Evolutionary conservation across 2,329 filamentous ascomycete genomes (phyloP).

Genomic region (Bimuria novae-zelandiae): DNA sequence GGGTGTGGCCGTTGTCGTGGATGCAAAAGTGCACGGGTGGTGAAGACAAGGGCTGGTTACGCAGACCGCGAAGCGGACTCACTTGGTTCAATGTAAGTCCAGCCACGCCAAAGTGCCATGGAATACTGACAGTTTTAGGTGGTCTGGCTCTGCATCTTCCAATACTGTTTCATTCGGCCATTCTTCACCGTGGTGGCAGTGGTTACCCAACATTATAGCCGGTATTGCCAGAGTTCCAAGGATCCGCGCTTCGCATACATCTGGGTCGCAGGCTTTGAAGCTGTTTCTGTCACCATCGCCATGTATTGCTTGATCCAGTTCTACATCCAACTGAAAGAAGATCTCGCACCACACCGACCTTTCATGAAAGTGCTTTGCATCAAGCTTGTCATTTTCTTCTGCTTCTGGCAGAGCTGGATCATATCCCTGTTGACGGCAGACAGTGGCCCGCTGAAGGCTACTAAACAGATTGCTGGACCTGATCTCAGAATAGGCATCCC

Average conservation of each 20-base stretch:
- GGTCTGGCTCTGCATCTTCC: slow-evolving; percentile 80
- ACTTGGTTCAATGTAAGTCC: slow-evolving; percentile 80
- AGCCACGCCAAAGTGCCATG: neutral
- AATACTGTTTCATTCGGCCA: slow-evolving; percentile 83
- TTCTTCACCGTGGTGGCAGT: slow-evolving; percentile 80
- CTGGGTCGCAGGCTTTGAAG: slow-evolving; percentile 78
- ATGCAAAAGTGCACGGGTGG: slow-evolving; percentile 73
- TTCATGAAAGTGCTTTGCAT: slow-evolving; percentile 84
- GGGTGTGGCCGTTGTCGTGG: slow-evolving; percentile 76
- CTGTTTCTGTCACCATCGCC: slow-evolving; percentile 73
- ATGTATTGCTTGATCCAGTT: slow-evolving; percentile 92
- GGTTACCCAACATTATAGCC: slow-evolving; percentile 67
- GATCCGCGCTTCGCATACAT: slow-evolving; percentile 80
- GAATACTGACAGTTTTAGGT: slow-evolving; percentile 54
- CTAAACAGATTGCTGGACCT: slow-evolving; percentile 66
- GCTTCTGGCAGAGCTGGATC: slow-evolving; percentile 75
- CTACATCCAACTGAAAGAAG: slow-evolving; percentile 74
- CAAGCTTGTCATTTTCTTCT: slow-evolving; percentile 89
- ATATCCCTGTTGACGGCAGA: slow-evolving; percentile 66
- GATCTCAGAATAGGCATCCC: slow-evolving; percentile 84
- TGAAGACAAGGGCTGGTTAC: slow-evolving; percentile 66
- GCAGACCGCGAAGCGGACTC: slow-evolving; percentile 77
- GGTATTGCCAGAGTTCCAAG: slow-evolving; percentile 79
- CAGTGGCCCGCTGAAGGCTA: slow-evolving; percentile 66
- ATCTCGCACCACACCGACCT: slow-evolving; percentile 70